Conservation (phyloP, 495 filamentous ascomycete genomes). For the Glutinoglossum americanum region DNA sequence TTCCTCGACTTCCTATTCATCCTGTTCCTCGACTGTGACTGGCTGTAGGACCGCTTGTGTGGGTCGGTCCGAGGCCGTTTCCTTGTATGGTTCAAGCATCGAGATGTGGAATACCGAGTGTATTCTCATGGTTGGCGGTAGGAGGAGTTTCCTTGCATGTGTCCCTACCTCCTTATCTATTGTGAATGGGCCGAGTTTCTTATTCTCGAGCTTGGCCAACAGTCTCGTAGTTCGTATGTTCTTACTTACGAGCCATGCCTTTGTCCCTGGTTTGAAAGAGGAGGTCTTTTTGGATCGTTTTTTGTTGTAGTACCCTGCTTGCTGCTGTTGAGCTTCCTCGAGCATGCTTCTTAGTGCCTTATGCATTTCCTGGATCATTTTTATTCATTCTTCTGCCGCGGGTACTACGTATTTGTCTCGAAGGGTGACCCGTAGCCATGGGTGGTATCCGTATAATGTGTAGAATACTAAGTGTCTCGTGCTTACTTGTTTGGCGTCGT, state of each 20-base stretch:
- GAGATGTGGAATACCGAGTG: conserved; percentile 8
- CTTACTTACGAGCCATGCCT: not conserved
- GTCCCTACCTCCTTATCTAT: not conserved
- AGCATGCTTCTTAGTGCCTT: not conserved
- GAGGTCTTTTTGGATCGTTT: not conserved
- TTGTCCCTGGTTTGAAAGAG: not conserved
- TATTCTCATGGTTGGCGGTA: conserved; percentile 6
- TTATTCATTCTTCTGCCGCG: not conserved
- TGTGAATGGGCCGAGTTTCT: not conserved
- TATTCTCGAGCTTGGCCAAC: not conserved
- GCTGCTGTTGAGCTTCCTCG: not conserved
- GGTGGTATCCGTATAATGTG: not conserved
- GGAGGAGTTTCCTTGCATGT: not conserved
- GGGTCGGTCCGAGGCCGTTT: not conserved
- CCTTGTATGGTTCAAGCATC: conserved; percentile 3
- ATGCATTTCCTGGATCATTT: not conserved
- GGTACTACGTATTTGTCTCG: not conserved
- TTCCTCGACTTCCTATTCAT: not conserved
- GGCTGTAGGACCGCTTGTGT: not conserved
- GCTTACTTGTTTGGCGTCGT: conserved; percentile 2
- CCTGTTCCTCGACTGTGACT: not conserved
- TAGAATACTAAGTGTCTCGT: conserved; percentile 5
- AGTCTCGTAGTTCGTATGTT: not conserved
- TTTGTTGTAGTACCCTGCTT: conserved; percentile 2
- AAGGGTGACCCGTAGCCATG: not conserved